Conservation (phyloP, 192 early-diverging fungal genomes). For the Backusella circina region DNA sequence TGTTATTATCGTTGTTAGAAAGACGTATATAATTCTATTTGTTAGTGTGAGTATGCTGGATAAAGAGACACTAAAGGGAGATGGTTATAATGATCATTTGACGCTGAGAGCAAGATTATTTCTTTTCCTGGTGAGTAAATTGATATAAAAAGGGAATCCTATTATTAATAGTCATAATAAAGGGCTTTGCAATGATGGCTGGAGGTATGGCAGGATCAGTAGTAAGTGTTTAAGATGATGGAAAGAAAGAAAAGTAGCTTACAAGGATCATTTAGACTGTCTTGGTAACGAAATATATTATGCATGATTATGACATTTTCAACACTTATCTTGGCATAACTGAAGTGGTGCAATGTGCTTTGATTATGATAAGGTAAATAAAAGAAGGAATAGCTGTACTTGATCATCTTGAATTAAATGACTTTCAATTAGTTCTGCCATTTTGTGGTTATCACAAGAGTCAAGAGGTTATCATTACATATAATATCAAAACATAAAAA, state of each 20-base stretch:
- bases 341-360: slow-evolving; percentile 3
- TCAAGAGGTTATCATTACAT: neutral
- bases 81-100: slow-evolving; percentile 1
- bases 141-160: neutral
- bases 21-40: neutral
- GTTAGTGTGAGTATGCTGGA: slow-evolving; percentile 5
- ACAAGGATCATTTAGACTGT: neutral
- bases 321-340: slow-evolving; percentile 9
- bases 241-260: too few species aligned
- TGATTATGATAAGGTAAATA: slow-evolving; percentile 13
- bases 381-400: too few species aligned
- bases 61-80: slow-evolving; percentile 5
- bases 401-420: too few species aligned
- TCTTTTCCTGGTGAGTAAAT: neutral
- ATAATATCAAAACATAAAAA: neutral
- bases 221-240: neutral
- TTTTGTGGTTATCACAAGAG: neutral
- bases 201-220: slow-evolving; percentile 11
- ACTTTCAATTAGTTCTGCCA: neutral
- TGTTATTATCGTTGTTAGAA: too few species aligned
- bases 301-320: neutral
- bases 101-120: neutral
- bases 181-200: slow-evolving; percentile 10
- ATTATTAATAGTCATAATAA: neutral
- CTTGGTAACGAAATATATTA: slow-evolving; percentile 5